Evolutionary conservation across 2,329 filamentous ascomycete species (phyloP), one percentile per base, ranked within the genome.

Genomic region (Paraphoma chrysanthemicola): DNA sequence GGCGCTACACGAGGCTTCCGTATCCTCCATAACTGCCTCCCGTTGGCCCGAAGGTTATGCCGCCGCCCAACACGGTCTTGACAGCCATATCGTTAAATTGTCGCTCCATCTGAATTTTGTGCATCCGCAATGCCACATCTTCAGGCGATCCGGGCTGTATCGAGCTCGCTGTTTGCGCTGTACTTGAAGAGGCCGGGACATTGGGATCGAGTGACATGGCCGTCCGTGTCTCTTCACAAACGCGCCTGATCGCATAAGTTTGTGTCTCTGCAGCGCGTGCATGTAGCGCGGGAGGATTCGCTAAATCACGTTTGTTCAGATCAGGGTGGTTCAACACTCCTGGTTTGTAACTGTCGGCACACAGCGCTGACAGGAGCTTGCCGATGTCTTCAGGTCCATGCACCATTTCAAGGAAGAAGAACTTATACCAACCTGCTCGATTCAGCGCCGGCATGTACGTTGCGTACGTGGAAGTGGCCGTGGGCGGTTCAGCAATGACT

Each of bases 381-480:
- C 66, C 63, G n/a, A 75, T 62, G 14, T 62, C 56, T 11, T 71
- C 66, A 7, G 70, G 64, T 46, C 69, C 66, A 16, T 68, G 59
- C 54, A 72, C 53, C 51, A 69, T 57, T 38, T 73, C 69, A 6
- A 75, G 60, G 45, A 76, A 74, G 44, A 75, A 66, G 33, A 69
- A 74, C 45, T 75, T 74, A 60, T 75, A 76, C 71, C 71, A 76
- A 2, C 72, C 74, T 8, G 72, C 64, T 5, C 72, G 70, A 33
- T 74, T 76, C 36, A 76, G 60, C 5, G 72, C 74, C 10, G 74
- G 70, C 61, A 75, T 70, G 51, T 76, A 75, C 6, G 59, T 54
- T 11, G 70, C 49, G 45, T 68, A 67, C 0, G 47, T 39, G 9
- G 55, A 30, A 17, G 38, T 60, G 4, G 52, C 47, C 16, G 62